These are phyloP conservation scores for Lepiota brunneoincarnata DNA, from an alignment of 768 basidiomycete species.

Conservation along the genomic window DNA sequence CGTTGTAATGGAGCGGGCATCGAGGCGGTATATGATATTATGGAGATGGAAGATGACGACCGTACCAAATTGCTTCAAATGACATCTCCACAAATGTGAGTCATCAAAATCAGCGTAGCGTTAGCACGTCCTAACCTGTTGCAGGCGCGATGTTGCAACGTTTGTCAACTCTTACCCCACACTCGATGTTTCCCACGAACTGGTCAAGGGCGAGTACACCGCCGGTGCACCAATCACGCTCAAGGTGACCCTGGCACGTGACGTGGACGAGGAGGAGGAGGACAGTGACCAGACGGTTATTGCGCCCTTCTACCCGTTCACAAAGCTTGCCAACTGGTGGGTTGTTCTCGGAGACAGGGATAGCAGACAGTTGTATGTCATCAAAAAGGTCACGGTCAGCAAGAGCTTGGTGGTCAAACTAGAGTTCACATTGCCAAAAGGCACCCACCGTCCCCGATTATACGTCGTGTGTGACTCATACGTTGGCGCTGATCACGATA, in stretches of 20 bases:
- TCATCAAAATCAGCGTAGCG: constrained; percentile 14
- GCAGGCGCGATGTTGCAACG: constrained; percentile 88
- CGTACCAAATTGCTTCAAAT: constrained; percentile 81
- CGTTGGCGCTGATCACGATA: constrained; percentile 89
- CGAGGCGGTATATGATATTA: constrained; percentile 93
- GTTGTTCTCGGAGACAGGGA: constrained; percentile 86
- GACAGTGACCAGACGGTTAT: constrained; percentile 78
- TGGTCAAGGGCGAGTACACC: constrained; percentile 85
- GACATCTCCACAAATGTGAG: constrained; percentile 84
- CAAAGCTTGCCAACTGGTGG: constrained; percentile 98
- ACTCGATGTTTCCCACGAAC: constrained; percentile 84
- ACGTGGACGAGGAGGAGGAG: constrained; percentile 76
- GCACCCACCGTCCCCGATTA: constrained; percentile 76
- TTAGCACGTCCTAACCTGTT: constrained; percentile 13
- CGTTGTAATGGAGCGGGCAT: constrained; percentile 81
- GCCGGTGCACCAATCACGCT: constrained; percentile 83
- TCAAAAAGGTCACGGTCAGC: constrained; percentile 90
- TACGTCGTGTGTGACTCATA: constrained; percentile 95
- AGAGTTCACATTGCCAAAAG: constrained; percentile 86
- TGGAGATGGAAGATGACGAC: constrained; percentile 96
- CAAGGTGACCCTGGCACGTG: constrained; percentile 75
- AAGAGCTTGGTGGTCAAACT: constrained; percentile 83
- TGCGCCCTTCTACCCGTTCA: constrained; percentile 90
- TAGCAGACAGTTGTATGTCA: constrained; percentile 76
- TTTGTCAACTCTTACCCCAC: constrained; percentile 98